Conservation (phyloP, 257 asterid species). For the Echites panduratus region DNA sequence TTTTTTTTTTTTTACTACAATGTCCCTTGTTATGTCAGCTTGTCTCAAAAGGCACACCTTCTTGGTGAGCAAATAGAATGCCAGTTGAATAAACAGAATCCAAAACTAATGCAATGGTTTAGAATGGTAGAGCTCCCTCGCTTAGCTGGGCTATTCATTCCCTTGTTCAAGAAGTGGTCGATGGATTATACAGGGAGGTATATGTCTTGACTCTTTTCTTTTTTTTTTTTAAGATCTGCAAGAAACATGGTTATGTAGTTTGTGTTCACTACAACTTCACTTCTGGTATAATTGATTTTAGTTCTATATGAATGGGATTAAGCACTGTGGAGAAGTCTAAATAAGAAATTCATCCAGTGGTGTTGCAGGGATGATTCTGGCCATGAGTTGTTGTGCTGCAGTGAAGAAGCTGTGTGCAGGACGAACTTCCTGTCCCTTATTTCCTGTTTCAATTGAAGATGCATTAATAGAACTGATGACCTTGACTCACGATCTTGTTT, state of each 20-base stretch:
- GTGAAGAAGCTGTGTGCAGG: slow-evolving; percentile 42
- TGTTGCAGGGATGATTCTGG: slow-evolving; percentile 78
- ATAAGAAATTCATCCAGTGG: slow-evolving; percentile 52
- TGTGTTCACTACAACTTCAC: not conserved
- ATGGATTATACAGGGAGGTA: slow-evolving; percentile 80
- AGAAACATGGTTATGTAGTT: not conserved
- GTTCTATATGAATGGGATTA: not conserved
- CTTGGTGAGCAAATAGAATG: slow-evolving; percentile 49
- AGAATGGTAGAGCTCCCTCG: slow-evolving; percentile 58
- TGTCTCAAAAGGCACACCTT: slow-evolving; percentile 41
- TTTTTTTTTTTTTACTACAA: too few species aligned
- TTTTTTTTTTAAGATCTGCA: not conserved
- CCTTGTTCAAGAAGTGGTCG: slow-evolving; percentile 80
- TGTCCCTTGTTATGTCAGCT: slow-evolving; percentile 37
- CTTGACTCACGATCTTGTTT: slow-evolving; percentile 40
- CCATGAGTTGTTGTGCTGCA: slow-evolving; percentile 64
- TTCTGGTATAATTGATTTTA: not conserved
- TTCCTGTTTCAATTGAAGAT: slow-evolving; percentile 35
- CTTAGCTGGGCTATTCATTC: slow-evolving; percentile 49
- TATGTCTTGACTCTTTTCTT: slow-evolving; percentile 2
- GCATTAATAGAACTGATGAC: slow-evolving; percentile 54
- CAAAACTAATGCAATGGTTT: slow-evolving; percentile 61
- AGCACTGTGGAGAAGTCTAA: slow-evolving; percentile 23
- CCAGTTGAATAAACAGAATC: slow-evolving; percentile 45
- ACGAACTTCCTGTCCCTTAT: slow-evolving; percentile 37